Evolutionary conservation across 2,329 filamentous ascomycete species (phyloP).

Genomic region (Cladosporium halotolerans): DNA sequence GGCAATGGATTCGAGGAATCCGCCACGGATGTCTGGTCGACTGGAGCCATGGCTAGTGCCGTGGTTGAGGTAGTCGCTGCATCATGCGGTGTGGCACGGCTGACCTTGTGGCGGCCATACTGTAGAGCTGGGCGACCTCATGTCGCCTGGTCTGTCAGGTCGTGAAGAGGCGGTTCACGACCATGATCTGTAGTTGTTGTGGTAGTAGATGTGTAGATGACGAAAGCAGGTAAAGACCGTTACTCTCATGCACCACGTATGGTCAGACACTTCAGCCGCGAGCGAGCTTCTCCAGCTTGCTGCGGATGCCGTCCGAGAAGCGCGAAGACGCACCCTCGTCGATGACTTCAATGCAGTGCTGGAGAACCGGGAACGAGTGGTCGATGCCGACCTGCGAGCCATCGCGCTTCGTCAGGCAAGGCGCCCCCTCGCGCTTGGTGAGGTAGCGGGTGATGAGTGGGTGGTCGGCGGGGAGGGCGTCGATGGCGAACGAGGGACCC

Average conservation of each 20-base stretch:
- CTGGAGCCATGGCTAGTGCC: too few species aligned
- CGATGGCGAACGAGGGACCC: constrained; percentile 44
- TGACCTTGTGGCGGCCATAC: too few species aligned
- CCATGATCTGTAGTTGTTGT: too few species aligned
- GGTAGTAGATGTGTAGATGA: too few species aligned
- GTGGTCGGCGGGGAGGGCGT: constrained; percentile 46
- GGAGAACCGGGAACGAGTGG: constrained; percentile 43
- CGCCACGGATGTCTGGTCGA: too few species aligned
- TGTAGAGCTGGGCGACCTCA: too few species aligned
- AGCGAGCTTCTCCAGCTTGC: constrained; percentile 46
- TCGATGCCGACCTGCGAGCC: constrained; percentile 44
- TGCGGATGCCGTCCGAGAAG: constrained; percentile 50
- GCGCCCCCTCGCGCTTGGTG: constrained; percentile 48
- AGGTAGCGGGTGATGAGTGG: constrained; percentile 47
- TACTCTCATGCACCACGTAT: background rate
- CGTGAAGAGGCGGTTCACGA: too few species aligned
- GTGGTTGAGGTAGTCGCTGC: too few species aligned
- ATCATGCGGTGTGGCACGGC: too few species aligned
- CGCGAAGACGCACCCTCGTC: constrained; percentile 48
- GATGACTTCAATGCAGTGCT: constrained; percentile 48
- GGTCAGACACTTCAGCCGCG: constrained; percentile 18
- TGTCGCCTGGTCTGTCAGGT: too few species aligned
- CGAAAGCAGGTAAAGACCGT: too few species aligned
- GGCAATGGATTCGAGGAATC: too few species aligned
- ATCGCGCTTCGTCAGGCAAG: constrained; percentile 46